These are phyloP conservation scores for Corylus avellana DNA, from an alignment of 306 rosid species.

Conservation along the genomic window DNA sequence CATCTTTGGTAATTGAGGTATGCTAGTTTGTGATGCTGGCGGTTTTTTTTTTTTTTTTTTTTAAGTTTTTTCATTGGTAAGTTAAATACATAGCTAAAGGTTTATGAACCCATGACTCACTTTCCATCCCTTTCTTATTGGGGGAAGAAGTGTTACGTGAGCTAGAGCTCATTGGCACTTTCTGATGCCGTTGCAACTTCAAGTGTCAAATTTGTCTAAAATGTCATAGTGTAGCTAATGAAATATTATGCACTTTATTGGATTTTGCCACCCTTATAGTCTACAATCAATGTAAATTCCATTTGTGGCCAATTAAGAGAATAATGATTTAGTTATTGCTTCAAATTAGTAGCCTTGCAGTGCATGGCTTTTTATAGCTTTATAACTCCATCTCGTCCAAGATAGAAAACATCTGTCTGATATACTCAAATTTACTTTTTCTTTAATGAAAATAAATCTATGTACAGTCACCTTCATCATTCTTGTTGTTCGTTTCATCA, in stretches of 20 bases:
- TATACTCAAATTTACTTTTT: background rate
- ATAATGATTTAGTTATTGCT: no score
- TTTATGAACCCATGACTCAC: background rate
- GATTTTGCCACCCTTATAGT: background rate
- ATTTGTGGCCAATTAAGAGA: no score
- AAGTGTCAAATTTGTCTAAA: background rate
- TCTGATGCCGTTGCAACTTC: background rate
- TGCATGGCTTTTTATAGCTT: background rate
- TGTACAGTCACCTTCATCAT: background rate
- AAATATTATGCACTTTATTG: background rate
- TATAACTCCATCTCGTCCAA: background rate
- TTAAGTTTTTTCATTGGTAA: background rate
- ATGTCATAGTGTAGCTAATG: background rate
- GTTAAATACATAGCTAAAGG: background rate
- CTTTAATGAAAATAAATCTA: background rate
- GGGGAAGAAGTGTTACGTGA: background rate
- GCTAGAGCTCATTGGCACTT: background rate
- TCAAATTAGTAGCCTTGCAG: background rate
- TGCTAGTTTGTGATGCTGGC: conserved; percentile 20
- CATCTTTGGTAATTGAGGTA: conserved; percentile 77
- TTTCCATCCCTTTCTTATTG: background rate
- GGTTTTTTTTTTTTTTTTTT: background rate
- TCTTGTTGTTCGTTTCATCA: background rate
- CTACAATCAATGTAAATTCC: background rate
- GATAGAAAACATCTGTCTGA: background rate